Conservation (phyloP, 2,329 filamentous ascomycete genomes). For the Zalaria obscura region DNA sequence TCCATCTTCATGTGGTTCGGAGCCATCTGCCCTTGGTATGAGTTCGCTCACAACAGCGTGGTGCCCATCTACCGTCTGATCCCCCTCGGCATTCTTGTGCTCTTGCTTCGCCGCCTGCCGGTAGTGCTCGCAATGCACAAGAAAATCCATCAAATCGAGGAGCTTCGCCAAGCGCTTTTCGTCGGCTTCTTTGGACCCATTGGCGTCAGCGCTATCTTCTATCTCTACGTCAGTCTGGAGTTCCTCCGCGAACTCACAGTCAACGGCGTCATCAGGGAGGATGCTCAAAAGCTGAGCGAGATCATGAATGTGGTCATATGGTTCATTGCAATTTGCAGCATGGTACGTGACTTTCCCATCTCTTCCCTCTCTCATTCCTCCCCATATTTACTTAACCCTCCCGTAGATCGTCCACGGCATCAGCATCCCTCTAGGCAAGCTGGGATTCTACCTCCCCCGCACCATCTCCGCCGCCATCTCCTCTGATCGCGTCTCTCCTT, state of each 20-base stretch:
- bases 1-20: slow-evolving; percentile 85
- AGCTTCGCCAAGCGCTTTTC: slow-evolving; percentile 61
- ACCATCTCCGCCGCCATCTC: slow-evolving; percentile 44
- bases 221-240: slow-evolving; percentile 67
- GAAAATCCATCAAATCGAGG: slow-evolving; percentile 65
- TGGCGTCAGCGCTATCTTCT: slow-evolving; percentile 81
- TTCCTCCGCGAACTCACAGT: slow-evolving; percentile 49
- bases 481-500: slow-evolving; percentile 18
- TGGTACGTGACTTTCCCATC: slow-evolving; percentile 40
- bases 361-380: background rate
- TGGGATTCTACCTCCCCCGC: slow-evolving; percentile 46
- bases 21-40: slow-evolving; percentile 66
- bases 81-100: slow-evolving; percentile 57
- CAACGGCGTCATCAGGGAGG: slow-evolving; percentile 46
- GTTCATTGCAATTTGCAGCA: slow-evolving; percentile 73
- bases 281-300: slow-evolving; percentile 53
- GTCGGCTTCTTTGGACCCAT: slow-evolving; percentile 91
- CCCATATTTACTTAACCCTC: background rate
- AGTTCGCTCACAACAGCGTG: slow-evolving; percentile 52
- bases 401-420: slow-evolving; percentile 61
- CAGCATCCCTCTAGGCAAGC: slow-evolving; percentile 62
- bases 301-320: slow-evolving; percentile 61
- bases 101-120: slow-evolving; percentile 65
- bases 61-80: slow-evolving; percentile 63
- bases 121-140: slow-evolving; percentile 61